Percentiles rank a stretch among this genome's conserved stretches.
Evolutionary conservation across 306 rosid genomes (phyloP).

Genomic region (Dryas alaskensis): DNA sequence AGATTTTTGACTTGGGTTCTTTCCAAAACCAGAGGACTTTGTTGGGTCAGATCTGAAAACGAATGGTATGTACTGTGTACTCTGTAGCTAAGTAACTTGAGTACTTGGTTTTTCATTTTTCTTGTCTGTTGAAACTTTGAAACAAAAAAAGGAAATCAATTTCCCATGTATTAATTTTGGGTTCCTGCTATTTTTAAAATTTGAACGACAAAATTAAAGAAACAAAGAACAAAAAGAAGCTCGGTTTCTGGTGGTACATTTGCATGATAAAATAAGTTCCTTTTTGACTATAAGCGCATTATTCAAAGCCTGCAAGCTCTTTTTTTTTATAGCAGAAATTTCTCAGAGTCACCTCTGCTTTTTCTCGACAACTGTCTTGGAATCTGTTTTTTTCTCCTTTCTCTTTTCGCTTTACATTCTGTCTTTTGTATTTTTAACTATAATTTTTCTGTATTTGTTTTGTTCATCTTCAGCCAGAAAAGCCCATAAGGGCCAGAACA

Average conservation of each 20-base stretch:
- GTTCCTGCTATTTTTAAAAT: constrained; percentile 26
- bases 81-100: constrained; percentile 24
- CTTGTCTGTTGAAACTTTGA: constrained; percentile 4
- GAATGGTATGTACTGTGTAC: constrained; percentile 10
- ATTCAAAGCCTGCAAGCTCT: constrained; percentile 53
- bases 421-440: constrained; percentile 25
- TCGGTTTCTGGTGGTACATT: constrained; percentile 38
- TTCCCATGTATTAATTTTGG: constrained; percentile 25
- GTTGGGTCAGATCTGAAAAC: constrained; percentile 51
- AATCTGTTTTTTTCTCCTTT: constrained; percentile 36
- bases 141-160: no score
- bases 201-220: constrained; percentile 35
- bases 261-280: constrained; percentile 28
- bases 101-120: constrained; percentile 15
- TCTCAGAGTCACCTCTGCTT: constrained; percentile 58
- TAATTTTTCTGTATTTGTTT: constrained; percentile 1
- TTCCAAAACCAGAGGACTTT: constrained; percentile 22
- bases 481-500: constrained; percentile 22
- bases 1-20: background rate
- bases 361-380: constrained; percentile 67
- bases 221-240: constrained; percentile 49
- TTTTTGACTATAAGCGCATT: constrained; percentile 38
- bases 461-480: constrained; percentile 31
- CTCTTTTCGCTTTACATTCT: constrained; percentile 27
- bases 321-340: constrained; percentile 43